A percentile compares a stretch with the other conserved stretches of the same genome.
Evolutionary conservation across 2,329 filamentous ascomycete genomes (phyloP).

Genomic region (Colletotrichum spaethianum): DNA sequence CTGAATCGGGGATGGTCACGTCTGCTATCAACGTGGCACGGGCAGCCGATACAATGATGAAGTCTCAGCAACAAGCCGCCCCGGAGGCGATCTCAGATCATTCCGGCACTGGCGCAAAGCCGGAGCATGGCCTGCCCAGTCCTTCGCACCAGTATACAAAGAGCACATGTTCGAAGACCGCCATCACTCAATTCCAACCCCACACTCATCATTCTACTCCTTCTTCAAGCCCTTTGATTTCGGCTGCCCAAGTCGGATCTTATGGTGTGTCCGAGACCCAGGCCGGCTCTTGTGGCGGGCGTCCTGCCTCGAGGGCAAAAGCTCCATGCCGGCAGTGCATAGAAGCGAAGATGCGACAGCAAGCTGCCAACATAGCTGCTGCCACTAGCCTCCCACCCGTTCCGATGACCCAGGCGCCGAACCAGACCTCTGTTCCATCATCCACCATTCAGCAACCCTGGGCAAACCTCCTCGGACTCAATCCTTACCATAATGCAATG

Average conservation of each 20-base stretch:
- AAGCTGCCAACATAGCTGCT: conserved; percentile 29
- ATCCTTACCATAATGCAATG: conserved; percentile 35
- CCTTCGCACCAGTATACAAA: neutral
- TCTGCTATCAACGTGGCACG: neutral
- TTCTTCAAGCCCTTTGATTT: neutral
- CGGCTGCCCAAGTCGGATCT: neutral
- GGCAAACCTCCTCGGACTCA: conserved; percentile 29
- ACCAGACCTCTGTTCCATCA: conserved; percentile 4
- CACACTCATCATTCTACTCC: neutral
- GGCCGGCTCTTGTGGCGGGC: conserved; percentile 6
- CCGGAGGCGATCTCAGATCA: neutral
- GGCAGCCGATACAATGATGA: neutral
- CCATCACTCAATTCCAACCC: neutral
- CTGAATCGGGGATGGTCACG: neutral
- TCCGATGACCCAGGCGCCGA: neutral
- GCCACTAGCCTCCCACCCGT: neutral
- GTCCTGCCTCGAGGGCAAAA: conserved; percentile 23
- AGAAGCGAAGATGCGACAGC: conserved; percentile 35
- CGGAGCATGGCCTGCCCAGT: neutral
- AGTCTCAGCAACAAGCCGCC: neutral
- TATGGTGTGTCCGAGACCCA: conserved; percentile 9
- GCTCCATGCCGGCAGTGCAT: conserved; percentile 38
- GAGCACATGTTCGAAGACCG: neutral
- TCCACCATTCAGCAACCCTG: conserved; percentile 30
- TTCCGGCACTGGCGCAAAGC: neutral